These are phyloP conservation scores for Candida golubevii DNA, from an alignment of 805 yeast genomes.

Conservation along the genomic window DNA sequence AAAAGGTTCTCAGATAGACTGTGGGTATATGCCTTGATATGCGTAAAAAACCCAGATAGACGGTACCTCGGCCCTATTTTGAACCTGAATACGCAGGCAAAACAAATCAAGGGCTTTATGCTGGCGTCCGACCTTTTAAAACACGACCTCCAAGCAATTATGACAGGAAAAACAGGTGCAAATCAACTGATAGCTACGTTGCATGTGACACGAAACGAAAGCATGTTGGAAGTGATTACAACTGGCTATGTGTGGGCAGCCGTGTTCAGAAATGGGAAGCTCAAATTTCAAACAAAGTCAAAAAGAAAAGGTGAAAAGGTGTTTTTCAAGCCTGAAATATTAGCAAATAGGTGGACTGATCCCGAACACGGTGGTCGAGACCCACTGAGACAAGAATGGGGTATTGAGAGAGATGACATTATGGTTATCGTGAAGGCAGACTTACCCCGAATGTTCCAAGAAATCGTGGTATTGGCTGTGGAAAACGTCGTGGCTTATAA, in stretches of 20 bases:
- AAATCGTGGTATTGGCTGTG: background rate
- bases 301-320: too few relatives aligned
- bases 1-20: too few relatives aligned
- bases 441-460: background rate
- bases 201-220: background rate
- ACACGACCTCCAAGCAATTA: too few relatives aligned
- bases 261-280: background rate
- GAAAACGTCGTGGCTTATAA: background rate
- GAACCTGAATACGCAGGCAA: too few relatives aligned
- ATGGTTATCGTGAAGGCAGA: background rate
- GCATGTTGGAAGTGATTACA: background rate
- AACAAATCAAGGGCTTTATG: too few relatives aligned
- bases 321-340: too few relatives aligned
- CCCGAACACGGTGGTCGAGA: too few relatives aligned
- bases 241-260: conserved; percentile 6
- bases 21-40: too few relatives aligned
- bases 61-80: too few relatives aligned
- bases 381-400: background rate
- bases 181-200: background rate
- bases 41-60: too few relatives aligned
- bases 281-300: background rate
- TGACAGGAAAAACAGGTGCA: background rate
- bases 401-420: background rate
- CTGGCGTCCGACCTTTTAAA: too few relatives aligned
- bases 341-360: too few relatives aligned